Evolutionary conservation across 179 eudicot genomes (phyloP), one percentile per base, ranked within the genome.

Genomic region (Heliamphora pulchella): DNA sequence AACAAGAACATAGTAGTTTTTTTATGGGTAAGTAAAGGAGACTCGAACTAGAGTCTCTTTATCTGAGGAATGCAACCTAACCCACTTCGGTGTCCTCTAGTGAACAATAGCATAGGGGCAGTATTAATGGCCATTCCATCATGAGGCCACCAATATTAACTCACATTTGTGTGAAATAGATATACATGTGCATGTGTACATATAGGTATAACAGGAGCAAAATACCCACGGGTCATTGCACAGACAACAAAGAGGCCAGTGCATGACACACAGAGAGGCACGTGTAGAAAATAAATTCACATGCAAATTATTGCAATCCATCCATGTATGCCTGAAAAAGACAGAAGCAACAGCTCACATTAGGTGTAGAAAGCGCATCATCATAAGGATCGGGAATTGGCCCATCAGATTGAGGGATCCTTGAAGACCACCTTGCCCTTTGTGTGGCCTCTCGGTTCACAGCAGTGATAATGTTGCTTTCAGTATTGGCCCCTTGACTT

Each of bases 331-430:
- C 72, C 18, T 9, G 46, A 59, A 79, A 66, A 9, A 67, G 55
- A 51, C 18, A 79, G 59, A 79, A 82, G 57, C 71, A 69, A 80
- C 15, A 54, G 48, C 90, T 89, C 80, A 95, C 98, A 87, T 93
- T 93, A 48, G 98, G 97, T 69, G 98, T 91, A 79, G 98, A 93
- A 59, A 91, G 95, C 81, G 75, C 88, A 69, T 95, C 97, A 76
- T 94, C 97, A 86, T 93, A 93, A 81, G 98, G 97, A 85, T 95
- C 95, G 75, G 98, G 91, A 54, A 86, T 84, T 59, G 93, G 97
- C 77, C 97, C 98, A 86, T 95, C 97, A 58, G 88, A 62, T 84
- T 95, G 97, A 82, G 94, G 90, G 85, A 93, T 91, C 84, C 84
- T 84, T 43, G 91, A 87, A 59, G 86, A 83, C 46, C 79, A 83